These are phyloP conservation scores for Lactarius vividus DNA, from an alignment of 768 basidiomycete genomes.

Conservation along the genomic window DNA sequence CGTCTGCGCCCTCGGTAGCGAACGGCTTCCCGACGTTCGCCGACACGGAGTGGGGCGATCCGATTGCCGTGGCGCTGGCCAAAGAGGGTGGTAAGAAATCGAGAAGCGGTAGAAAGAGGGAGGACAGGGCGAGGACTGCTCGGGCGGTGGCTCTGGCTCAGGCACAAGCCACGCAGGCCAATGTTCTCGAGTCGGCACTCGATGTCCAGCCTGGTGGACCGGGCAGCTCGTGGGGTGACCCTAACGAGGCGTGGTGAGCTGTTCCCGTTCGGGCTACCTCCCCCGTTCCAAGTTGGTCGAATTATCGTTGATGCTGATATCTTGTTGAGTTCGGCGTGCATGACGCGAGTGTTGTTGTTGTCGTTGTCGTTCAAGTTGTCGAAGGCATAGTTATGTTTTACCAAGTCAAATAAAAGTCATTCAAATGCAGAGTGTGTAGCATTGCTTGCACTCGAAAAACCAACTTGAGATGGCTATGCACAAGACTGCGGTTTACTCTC, in stretches of 20 bases:
- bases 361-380: too few relatives aligned
- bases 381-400: too few relatives aligned
- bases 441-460: too few relatives aligned
- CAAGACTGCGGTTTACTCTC: too few relatives aligned
- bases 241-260: neutral
- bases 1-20: neutral
- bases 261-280: neutral
- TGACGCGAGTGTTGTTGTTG: too few relatives aligned
- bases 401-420: too few relatives aligned
- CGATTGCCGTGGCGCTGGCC: neutral
- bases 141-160: neutral
- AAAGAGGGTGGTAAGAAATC: neutral
- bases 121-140: neutral
- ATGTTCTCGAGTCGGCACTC: neutral
- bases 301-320: too few relatives aligned
- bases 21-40: neutral
- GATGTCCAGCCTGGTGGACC: neutral
- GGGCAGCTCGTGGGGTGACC: neutral
- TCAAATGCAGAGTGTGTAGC: too few relatives aligned
- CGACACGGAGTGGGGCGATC: neutral
- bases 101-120: neutral
- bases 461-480: too few relatives aligned
- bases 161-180: neutral
- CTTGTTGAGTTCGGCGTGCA: too few relatives aligned
- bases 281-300: too few relatives aligned